A percentile compares a stretch with the other conserved stretches of the same genome.
Evolutionary conservation across 768 basidiomycete species (phyloP).

Genomic region (Pisolithus sp.): DNA sequence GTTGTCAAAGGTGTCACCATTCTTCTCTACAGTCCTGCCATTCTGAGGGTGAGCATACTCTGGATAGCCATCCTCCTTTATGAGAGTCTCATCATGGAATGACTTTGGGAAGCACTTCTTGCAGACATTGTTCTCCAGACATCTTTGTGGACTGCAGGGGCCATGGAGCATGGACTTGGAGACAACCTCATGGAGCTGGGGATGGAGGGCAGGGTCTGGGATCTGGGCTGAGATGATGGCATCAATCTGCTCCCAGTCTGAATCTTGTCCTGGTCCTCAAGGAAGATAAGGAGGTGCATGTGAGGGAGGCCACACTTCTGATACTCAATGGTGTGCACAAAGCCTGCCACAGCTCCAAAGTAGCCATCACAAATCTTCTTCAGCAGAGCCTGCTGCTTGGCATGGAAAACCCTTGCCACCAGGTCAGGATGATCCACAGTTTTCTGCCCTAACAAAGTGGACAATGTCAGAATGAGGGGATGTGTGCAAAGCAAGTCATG

Average conservation of each 20-base stretch:
- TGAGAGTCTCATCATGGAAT: slow-evolving; percentile 28
- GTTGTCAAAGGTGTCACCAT: slow-evolving; percentile 28
- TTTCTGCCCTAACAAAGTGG: slow-evolving; percentile 22
- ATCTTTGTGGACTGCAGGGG: slow-evolving; percentile 27
- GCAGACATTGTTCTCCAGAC: slow-evolving; percentile 38
- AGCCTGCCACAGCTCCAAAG: slow-evolving; percentile 37
- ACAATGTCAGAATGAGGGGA: neutral
- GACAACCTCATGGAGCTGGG: slow-evolving; percentile 35
- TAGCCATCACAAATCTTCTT: slow-evolving; percentile 33
- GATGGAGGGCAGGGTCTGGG: slow-evolving; percentile 36
- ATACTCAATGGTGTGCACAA: slow-evolving; percentile 50
- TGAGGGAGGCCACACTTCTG: slow-evolving; percentile 54
- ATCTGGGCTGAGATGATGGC: slow-evolving; percentile 34
- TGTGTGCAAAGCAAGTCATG: neutral
- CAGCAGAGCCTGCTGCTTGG: slow-evolving; percentile 34
- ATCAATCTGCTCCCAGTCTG: slow-evolving; percentile 31
- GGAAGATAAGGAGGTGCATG: slow-evolving; percentile 43
- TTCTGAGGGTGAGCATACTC: slow-evolving; percentile 30
- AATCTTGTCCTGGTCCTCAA: slow-evolving; percentile 30
- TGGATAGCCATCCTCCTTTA: slow-evolving; percentile 37
- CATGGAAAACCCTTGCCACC: slow-evolving; percentile 38
- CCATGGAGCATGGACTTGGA: slow-evolving; percentile 40
- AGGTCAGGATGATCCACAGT: slow-evolving; percentile 42
- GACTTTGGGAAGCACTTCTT: slow-evolving; percentile 37
- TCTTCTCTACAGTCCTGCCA: slow-evolving; percentile 22